These are phyloP conservation scores for Xylaria curta DNA, from an alignment of 495 filamentous ascomycete species.

Conservation along the genomic window DNA sequence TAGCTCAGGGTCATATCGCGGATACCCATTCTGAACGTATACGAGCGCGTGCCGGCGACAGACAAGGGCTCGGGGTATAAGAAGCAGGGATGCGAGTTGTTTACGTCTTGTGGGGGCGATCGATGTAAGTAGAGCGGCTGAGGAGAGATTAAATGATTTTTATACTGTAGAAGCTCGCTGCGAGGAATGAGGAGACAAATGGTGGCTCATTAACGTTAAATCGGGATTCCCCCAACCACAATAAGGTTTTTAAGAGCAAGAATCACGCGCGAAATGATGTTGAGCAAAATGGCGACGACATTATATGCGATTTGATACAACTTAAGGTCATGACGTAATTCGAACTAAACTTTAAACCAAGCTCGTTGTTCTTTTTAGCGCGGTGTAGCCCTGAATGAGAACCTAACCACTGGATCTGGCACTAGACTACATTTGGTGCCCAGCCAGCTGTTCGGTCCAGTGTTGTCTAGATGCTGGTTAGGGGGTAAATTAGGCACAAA, in stretches of 20 bases:
- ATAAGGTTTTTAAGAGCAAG: slow-evolving; percentile 7
- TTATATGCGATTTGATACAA: background rate
- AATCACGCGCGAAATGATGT: background rate
- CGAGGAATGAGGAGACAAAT: background rate
- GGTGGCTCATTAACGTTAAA: background rate
- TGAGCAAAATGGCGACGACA: background rate
- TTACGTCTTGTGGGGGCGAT: background rate
- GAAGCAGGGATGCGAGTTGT: background rate
- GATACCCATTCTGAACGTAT: slow-evolving; percentile 42
- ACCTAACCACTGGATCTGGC: background rate
- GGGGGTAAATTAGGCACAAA: slow-evolving; percentile 8
- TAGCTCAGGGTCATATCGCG: slow-evolving; percentile 45
- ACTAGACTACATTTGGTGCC: slow-evolving; percentile 9
- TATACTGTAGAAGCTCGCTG: background rate
- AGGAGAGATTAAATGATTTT: background rate
- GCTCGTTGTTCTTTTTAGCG: slow-evolving; percentile 12
- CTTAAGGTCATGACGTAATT: slow-evolving; percentile 4
- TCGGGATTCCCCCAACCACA: slow-evolving; percentile 8
- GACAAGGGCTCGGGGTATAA: background rate
- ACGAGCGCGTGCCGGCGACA: background rate
- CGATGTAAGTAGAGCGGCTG: background rate
- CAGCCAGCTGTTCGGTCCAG: background rate
- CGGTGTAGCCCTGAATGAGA: background rate
- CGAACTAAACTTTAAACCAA: slow-evolving; percentile 13
- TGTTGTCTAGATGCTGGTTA: background rate